Percentiles rank a stretch among this genome's conserved stretches.
These are phyloP conservation scores for Phytophthora pisi DNA, from an alignment of 352 stramenopile genomes.

Conservation along the genomic window DNA sequence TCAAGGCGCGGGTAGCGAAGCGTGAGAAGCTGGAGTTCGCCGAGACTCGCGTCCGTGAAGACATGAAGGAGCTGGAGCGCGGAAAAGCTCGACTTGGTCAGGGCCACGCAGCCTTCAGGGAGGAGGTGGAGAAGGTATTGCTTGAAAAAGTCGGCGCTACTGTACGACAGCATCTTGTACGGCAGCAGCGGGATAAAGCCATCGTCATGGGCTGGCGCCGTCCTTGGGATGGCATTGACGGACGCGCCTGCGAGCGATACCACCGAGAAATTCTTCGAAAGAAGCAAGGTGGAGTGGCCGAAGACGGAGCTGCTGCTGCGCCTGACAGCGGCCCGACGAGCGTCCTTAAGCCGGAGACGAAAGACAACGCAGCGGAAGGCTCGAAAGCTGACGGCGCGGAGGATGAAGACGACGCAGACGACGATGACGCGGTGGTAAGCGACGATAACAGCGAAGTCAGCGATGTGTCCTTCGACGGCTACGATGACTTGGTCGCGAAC, in stretches of 20 bases:
- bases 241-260: constrained; percentile 65
- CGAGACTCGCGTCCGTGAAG: constrained; percentile 45
- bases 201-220: constrained; percentile 61
- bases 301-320: constrained; percentile 18
- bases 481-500: constrained; percentile 58
- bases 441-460: constrained; percentile 80
- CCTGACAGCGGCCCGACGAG: constrained; percentile 13
- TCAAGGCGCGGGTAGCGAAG: constrained; percentile 44
- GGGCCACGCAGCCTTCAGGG: constrained; percentile 59
- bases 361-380: constrained; percentile 18
- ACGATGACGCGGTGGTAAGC: constrained; percentile 21
- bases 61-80: constrained; percentile 46
- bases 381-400: constrained; percentile 30
- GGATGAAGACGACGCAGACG: constrained; percentile 7
- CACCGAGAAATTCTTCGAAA: constrained; percentile 53
- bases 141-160: constrained; percentile 56
- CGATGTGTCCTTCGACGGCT: constrained; percentile 73
- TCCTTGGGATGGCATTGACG: constrained; percentile 69
- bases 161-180: constrained; percentile 57
- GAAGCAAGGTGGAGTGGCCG: constrained; percentile 33
- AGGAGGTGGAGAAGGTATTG: constrained; percentile 63
- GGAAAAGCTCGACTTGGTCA: constrained; percentile 54
- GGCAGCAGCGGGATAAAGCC: constrained; percentile 67
- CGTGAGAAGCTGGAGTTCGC: constrained; percentile 44
- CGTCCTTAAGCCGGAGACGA: constrained; percentile 4